A percentile compares a stretch with the other conserved stretches of the same genome.
Conservation (phyloP, 139 green algal species). For the Chlamydomonas incerta region DNA sequence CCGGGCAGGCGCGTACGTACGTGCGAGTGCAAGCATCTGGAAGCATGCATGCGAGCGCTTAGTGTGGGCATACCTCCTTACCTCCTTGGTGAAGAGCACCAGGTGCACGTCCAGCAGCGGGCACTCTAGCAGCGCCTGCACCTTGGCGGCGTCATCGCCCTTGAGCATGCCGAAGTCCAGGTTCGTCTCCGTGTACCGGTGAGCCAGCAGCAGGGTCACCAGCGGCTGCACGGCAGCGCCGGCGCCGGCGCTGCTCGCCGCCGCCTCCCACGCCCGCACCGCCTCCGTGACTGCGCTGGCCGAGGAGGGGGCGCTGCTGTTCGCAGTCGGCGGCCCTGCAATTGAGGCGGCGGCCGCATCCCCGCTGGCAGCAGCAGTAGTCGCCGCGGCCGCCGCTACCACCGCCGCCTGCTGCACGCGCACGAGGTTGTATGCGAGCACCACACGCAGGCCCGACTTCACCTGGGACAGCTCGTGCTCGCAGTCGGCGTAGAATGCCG, state of each 20-base stretch:
- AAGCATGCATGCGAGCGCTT: no score
- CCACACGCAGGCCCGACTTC: not conserved
- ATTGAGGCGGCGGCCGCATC: no score
- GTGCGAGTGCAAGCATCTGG: no score
- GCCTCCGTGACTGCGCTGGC: not conserved
- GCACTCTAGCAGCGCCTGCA: not conserved
- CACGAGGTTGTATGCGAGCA: not conserved
- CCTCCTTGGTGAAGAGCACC: slow-evolving; percentile 27
- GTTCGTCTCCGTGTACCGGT: slow-evolving; percentile 30
- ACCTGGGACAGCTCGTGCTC: not conserved
- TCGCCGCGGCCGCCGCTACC: not conserved
- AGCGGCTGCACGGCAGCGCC: not conserved
- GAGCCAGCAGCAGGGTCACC: not conserved
- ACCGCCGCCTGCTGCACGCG: not conserved
- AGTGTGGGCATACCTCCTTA: no score
- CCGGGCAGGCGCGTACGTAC: no score
- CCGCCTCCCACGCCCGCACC: not conserved
- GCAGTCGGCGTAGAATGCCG: not conserved
- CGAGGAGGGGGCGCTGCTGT: not conserved
- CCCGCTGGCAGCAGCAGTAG: no score
- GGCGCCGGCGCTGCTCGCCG: not conserved
- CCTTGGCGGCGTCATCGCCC: not conserved
- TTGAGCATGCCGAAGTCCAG: slow-evolving; percentile 37
- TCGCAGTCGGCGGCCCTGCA: not conserved
- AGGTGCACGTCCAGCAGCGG: slow-evolving; percentile 22